phyloP scores from a whole-genome alignment of 2,329 filamentous ascomycete species.

The Onygenales sp. region DNA sequence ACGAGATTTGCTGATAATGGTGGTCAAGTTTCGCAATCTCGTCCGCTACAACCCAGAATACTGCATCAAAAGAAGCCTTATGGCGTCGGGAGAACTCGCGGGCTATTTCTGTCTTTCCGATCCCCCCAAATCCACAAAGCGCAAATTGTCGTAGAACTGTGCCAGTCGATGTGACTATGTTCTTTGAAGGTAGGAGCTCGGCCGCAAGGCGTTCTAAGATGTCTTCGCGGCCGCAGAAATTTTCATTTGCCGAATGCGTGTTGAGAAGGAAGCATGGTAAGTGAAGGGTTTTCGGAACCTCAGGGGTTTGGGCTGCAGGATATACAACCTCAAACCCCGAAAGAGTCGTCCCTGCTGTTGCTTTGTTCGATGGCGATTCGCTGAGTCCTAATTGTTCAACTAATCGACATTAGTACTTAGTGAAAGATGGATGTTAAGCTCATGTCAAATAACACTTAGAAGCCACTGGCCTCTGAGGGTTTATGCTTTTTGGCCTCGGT shows the following conservation, averaged over 20 bases:
- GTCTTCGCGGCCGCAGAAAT: conserved; percentile 16
- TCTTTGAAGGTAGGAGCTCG: conserved; percentile 14
- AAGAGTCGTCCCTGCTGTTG: conserved; percentile 6
- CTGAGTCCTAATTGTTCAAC: conserved; percentile 5
- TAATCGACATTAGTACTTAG: conserved; percentile 1
- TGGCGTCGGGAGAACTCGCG: conserved; percentile 16
- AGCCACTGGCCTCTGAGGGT: too few relatives aligned
- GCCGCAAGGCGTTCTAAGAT: conserved; percentile 13
- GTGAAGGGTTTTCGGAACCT: conserved; percentile 2
- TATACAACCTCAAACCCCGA: conserved; percentile 2
- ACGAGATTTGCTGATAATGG: conserved; percentile 16
- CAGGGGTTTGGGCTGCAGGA: not conserved
- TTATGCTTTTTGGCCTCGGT: too few relatives aligned
- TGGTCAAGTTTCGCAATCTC: conserved; percentile 17
- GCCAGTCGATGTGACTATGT: conserved; percentile 8
- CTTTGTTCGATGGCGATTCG: conserved; percentile 4
- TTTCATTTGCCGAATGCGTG: conserved; percentile 6
- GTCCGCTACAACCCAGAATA: conserved; percentile 24
- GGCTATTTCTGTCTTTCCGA: conserved; percentile 22
- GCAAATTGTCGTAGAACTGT: conserved; percentile 14
- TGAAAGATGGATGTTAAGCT: conserved; percentile 1
- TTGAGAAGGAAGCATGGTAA: conserved; percentile 8
- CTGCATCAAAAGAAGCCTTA: conserved; percentile 18
- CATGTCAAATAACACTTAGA: too few relatives aligned
- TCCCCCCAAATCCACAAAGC: conserved; percentile 16